These are phyloP conservation scores for Tremella mesenterica DNA, from an alignment of 768 basidiomycete species.

Conservation along the genomic window DNA sequence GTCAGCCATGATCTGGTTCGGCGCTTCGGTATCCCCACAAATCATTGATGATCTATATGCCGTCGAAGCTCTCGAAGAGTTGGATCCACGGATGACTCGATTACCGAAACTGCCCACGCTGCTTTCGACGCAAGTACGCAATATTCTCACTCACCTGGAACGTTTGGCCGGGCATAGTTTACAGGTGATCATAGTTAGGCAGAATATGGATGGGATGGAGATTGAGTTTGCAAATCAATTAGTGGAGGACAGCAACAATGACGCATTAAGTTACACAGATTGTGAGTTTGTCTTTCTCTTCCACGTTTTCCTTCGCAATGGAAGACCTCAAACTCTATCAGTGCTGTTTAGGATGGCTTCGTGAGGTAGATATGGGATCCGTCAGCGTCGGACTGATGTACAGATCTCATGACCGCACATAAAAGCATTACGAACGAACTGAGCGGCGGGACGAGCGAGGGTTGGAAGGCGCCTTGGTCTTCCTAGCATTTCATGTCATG, in stretches of 20 bases:
- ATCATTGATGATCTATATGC: constrained; percentile 75
- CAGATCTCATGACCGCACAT: constrained; percentile 44
- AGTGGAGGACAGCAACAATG: constrained; percentile 93
- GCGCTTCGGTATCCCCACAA: constrained; percentile 68
- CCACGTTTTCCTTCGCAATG: background rate
- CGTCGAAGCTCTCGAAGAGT: constrained; percentile 62
- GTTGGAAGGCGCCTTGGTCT: too few relatives aligned
- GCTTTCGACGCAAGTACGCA: constrained; percentile 74
- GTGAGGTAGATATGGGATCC: background rate
- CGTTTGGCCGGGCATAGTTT: constrained; percentile 46
- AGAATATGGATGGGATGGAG: constrained; percentile 85
- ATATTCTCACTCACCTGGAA: constrained; percentile 66
- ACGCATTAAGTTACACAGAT: constrained; percentile 81
- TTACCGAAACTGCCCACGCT: constrained; percentile 65
- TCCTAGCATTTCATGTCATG: too few relatives aligned
- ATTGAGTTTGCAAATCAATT: constrained; percentile 96
- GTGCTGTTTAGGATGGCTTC: background rate
- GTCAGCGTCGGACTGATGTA: background rate
- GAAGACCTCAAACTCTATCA: background rate
- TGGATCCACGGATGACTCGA: constrained; percentile 59
- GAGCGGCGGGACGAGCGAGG: constrained; percentile 30
- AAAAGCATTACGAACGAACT: constrained; percentile 41
- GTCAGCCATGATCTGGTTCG: constrained; percentile 80
- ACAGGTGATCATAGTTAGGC: constrained; percentile 64
- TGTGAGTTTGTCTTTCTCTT: constrained; percentile 49